Evolutionary conservation across 352 stramenopile genomes (phyloP).

Genomic region (Globisporangium canariense): DNA sequence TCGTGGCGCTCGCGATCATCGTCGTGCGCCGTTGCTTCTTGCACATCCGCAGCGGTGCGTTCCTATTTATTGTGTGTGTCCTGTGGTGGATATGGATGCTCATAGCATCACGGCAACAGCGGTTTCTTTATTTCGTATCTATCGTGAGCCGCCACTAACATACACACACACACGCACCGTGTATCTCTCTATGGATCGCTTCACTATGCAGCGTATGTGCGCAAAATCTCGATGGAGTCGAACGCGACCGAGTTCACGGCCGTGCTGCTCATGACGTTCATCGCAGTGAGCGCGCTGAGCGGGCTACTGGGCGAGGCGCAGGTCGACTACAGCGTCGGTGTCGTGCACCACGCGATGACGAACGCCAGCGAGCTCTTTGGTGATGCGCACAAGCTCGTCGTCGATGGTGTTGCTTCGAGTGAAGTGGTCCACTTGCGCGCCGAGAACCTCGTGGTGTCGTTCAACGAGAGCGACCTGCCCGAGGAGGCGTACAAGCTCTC

Average conservation of each 20-base stretch:
- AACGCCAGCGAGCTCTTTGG: slow-evolving; percentile 63
- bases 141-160: not conserved
- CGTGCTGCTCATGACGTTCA: slow-evolving; percentile 69
- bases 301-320: slow-evolving; percentile 74
- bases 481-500: slow-evolving; percentile 58
- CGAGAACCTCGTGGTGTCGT: slow-evolving; percentile 62
- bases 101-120: not conserved
- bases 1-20: slow-evolving; percentile 60
- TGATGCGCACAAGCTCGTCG: slow-evolving; percentile 32
- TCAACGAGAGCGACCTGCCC: slow-evolving; percentile 70
- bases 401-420: slow-evolving; percentile 33
- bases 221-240: slow-evolving; percentile 38
- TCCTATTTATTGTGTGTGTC: not conserved
- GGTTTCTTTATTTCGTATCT: not conserved
- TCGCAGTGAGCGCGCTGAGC: slow-evolving; percentile 66
- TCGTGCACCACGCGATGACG: slow-evolving; percentile 67
- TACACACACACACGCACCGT: not conserved
- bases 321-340: slow-evolving; percentile 78
- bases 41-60: slow-evolving; percentile 63
- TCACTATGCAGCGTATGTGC: slow-evolving; percentile 32
- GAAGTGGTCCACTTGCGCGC: slow-evolving; percentile 38
- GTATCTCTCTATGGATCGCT: not conserved
- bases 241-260: slow-evolving; percentile 63
- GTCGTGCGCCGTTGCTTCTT: slow-evolving; percentile 67
- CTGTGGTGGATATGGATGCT: slow-evolving; percentile 5